Percentiles rank a stretch among this genome's conserved stretches.
These are phyloP conservation scores for Claviceps spartinae DNA, from an alignment of 2,329 filamentous ascomycete genomes.

Conservation along the genomic window DNA sequence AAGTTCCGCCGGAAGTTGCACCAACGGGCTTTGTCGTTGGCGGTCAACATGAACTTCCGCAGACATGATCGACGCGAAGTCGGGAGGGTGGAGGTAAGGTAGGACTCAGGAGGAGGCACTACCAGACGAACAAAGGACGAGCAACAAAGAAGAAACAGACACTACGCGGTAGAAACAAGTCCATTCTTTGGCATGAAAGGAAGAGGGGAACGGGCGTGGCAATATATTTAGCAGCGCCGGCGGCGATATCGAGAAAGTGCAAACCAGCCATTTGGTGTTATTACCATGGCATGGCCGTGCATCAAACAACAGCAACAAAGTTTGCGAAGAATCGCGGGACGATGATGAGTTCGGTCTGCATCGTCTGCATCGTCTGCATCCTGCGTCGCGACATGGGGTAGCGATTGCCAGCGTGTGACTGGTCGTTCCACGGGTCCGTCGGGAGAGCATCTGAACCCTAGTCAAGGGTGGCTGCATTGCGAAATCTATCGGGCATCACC, in stretches of 20 bases:
- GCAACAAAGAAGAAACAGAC: not conserved
- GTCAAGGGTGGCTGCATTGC: not conserved
- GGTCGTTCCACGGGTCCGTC: not conserved
- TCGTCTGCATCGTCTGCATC: not conserved
- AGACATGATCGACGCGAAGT: not conserved
- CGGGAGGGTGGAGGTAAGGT: no score
- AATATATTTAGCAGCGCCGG: not conserved
- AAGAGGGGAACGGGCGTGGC: not conserved
- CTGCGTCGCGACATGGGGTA: not conserved
- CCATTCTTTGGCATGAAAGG: not conserved
- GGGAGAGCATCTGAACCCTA: not conserved
- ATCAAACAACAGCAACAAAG: not conserved
- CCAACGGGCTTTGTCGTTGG: constrained; percentile 1
- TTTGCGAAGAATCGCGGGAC: constrained; percentile 3
- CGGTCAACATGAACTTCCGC: not conserved
- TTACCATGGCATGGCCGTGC: not conserved
- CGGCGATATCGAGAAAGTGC: no score
- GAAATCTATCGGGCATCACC: constrained; percentile 4
- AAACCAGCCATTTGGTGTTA: not conserved
- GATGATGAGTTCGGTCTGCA: not conserved
- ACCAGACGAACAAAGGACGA: not conserved
- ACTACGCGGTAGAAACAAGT: not conserved
- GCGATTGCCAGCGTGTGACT: not conserved
- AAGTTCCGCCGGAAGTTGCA: constrained; percentile 1
- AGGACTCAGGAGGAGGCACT: not conserved